Conservation (phyloP, 164 flowering plant genomes). For the Macadamia tetraphylla region DNA sequence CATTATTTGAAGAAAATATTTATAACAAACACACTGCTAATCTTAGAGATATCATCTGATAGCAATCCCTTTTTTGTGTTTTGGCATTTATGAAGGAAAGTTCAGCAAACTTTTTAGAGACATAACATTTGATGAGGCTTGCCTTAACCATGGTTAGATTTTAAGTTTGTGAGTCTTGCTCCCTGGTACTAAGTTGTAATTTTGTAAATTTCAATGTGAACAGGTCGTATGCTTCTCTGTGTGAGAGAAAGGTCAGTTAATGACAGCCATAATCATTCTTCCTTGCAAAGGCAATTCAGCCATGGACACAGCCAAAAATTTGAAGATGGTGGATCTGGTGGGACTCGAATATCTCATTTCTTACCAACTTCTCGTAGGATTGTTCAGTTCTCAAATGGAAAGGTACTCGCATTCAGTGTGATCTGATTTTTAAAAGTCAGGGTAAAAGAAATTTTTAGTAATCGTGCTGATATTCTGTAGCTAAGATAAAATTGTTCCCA, state of each 20-base stretch:
- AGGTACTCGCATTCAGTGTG: slow-evolving; percentile 33
- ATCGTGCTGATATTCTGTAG: too few relatives aligned
- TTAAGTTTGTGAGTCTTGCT: background rate
- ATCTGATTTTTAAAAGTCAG: too few relatives aligned
- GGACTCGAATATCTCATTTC: slow-evolving; percentile 85
- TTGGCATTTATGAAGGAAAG: too few relatives aligned
- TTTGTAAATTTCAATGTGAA: slow-evolving; percentile 1
- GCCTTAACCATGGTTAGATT: background rate
- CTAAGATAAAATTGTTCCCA: too few relatives aligned
- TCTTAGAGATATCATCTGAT: too few relatives aligned
- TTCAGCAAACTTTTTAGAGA: too few relatives aligned
- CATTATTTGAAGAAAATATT: background rate
- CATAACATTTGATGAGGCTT: background rate
- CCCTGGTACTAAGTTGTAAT: slow-evolving; percentile 5
- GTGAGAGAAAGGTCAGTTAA: slow-evolving; percentile 76
- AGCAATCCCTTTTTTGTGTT: too few relatives aligned
- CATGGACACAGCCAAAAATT: slow-evolving; percentile 79
- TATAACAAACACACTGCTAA: background rate
- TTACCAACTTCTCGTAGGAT: slow-evolving; percentile 94
- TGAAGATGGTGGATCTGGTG: slow-evolving; percentile 80
- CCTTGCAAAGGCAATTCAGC: slow-evolving; percentile 94
- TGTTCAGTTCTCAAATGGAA: slow-evolving; percentile 96
- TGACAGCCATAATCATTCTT: slow-evolving; percentile 65
- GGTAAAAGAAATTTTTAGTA: too few relatives aligned
- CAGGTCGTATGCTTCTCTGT: slow-evolving; percentile 98